Evolutionary conservation across 208 protist species (phyloP), one percentile per base, ranked within the genome.

Genomic region (Crithidia mellificae): DNA sequence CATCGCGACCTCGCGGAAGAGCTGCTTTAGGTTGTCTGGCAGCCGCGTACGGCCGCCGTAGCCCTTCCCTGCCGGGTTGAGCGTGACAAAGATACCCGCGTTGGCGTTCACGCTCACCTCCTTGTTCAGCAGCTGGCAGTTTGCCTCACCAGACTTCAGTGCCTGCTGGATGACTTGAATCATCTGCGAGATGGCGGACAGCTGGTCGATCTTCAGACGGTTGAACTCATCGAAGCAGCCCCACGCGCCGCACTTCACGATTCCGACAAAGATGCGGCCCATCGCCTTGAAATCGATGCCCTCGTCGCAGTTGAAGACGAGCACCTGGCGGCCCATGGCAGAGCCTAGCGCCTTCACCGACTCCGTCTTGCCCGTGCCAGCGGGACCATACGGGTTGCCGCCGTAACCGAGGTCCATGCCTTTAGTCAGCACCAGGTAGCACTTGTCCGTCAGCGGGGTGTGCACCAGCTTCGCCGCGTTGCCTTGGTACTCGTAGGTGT

Each of bases 341-440:
- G 83, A 88, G 36, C 93, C 95, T 6, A 98, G 81, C 12, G 96
- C 95, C 83, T 98, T 97, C 12, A 97, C 92, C 24, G 97, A 99
- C 78, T 99, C 97, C 6, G 98, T 99, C 83, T 99, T 99, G 56
- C 98, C 98, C 6, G 98, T 99, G 43, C 98, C 97, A 1, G 98
- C 97, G 9, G 98, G 98, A 22, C 98, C 98, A 62, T 98, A 98
- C 6, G 97, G 98, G 69, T 98, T 98, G 51, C 97, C 97, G 41
- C 97, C 98, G 76, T 99, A 96, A 63, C 96, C 96, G 20, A 99
- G 80, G n/a, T 90, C 74, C 74, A 99, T 93, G 25, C 97, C 97
- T 65, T 99, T 98, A 9, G 97, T 98, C n/a, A 99, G 88, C 38
- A 98, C 98, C 6, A 98, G 78, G 72, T 98, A 98, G 81, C 95